These are phyloP conservation scores for Lactarius sanguifluus DNA, from an alignment of 768 basidiomycete species.

Conservation along the genomic window DNA sequence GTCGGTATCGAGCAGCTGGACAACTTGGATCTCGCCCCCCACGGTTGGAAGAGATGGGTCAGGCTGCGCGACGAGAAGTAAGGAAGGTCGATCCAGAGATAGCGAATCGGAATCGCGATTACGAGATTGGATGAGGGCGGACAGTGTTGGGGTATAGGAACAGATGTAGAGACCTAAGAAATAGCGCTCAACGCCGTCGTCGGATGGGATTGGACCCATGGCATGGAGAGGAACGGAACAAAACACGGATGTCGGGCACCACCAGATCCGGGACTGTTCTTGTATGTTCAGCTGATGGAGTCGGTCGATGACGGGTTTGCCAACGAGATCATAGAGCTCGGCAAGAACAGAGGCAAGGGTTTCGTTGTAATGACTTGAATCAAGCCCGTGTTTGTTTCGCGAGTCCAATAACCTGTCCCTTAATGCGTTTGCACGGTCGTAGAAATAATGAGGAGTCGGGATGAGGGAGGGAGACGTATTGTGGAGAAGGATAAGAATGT, in stretches of 20 bases:
- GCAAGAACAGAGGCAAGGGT: too few species aligned
- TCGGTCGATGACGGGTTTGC: background rate
- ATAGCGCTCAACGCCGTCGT: background rate
- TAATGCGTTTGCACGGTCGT: background rate
- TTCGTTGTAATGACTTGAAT: background rate
- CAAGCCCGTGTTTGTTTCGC: background rate
- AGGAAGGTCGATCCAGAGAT: background rate
- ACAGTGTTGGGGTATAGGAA: background rate
- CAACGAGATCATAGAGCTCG: too few species aligned
- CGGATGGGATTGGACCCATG: constrained; percentile 14
- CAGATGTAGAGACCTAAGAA: constrained; percentile 14
- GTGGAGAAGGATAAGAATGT: constrained; percentile 13
- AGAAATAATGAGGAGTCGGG: background rate
- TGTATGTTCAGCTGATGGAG: background rate
- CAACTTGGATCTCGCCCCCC: background rate
- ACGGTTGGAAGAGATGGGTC: background rate
- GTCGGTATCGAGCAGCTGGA: background rate
- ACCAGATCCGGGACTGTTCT: constrained; percentile 22
- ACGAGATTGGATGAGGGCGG: background rate
- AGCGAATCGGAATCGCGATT: background rate
- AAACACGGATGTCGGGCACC: constrained; percentile 18
- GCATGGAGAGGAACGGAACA: constrained; percentile 26
- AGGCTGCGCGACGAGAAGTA: constrained; percentile 3
- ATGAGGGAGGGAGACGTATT: background rate
- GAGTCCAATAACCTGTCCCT: background rate